Evolutionary conservation across 2,329 filamentous ascomycete genomes (phyloP), one percentile per base, ranked within the genome.

Genomic region (Elsinoe necatrix): DNA sequence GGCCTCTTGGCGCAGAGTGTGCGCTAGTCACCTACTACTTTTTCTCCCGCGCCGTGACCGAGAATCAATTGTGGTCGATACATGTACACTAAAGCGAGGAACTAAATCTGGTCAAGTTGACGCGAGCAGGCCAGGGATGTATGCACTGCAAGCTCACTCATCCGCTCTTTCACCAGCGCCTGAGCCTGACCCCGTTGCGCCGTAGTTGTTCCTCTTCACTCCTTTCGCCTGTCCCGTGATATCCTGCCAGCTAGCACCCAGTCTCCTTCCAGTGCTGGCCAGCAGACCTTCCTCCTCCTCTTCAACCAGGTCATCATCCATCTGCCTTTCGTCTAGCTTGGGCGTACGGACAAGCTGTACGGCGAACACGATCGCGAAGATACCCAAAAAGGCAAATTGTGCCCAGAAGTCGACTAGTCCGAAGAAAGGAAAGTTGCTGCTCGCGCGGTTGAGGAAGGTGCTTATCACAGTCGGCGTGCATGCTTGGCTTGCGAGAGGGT

Each of bases 401-500:
- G 90, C 88, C 90, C 91, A 98, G 71, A 97, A 98, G 63, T 89
- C 81, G n/a, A 97, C 75, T 9, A 86, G 83, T 9, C 93, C 93
- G 66, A 98, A 95, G 68, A 96, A 89, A 4, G 93, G 91, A 79
- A 93, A 98, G 68, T 95, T 95, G 66, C 95, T 81, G 20, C 88
- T 91, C 59, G 96, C 82, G 43, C 91, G 84, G 71, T 97, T 96
- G 62, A 98, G 78, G 72, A 98, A 95, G 0, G 89, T 95, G 59
- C 88, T 93, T 69, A 91, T 87, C 35, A 96, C 84, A 20, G 86
- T 92, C 0, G 93, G 90, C 0, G 91, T 97, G 77, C 93, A 98
- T 20, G 95, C 85, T 59, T 84, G 80, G 62, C 81, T 81, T 2
- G 89, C 87, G n/a, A 80, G 78, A n/a, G 78, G 77, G 63, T 87